Percentiles rank a stretch among this genome's conserved stretches.
These are phyloP conservation scores for Dothideomycetes sp. DNA, from an alignment of 2,329 filamentous ascomycete species.

Conservation along the genomic window DNA sequence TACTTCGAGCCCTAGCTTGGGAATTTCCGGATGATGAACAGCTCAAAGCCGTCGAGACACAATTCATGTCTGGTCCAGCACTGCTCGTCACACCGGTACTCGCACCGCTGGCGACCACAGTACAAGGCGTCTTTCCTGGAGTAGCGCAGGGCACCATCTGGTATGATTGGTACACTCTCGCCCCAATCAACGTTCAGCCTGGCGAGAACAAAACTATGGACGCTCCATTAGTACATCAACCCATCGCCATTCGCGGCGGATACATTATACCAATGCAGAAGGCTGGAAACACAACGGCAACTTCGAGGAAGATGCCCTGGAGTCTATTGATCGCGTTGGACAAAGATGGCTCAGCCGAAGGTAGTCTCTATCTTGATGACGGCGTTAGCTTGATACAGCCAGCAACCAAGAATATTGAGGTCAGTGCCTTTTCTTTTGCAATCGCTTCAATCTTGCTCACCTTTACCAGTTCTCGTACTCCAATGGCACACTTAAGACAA, in stretches of 20 bases:
- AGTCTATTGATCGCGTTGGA: constrained; percentile 16
- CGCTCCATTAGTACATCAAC: constrained; percentile 15
- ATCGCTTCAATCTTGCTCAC: too few species aligned
- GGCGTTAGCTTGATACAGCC: constrained; percentile 14
- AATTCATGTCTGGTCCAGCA: constrained; percentile 18
- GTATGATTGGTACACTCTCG: constrained; percentile 19
- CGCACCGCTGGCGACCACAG: constrained; percentile 13
- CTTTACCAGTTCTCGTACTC: constrained; percentile 5
- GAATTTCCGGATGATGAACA: constrained; percentile 17
- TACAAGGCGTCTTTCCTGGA: constrained; percentile 18
- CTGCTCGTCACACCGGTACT: constrained; percentile 17
- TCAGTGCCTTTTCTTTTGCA: too few species aligned
- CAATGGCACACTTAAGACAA: constrained; percentile 7
- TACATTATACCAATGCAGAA: constrained; percentile 16
- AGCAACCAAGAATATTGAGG: constrained; percentile 16
- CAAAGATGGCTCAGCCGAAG: constrained; percentile 12
- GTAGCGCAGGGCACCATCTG: constrained; percentile 14
- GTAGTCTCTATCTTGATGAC: constrained; percentile 17
- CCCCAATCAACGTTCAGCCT: constrained; percentile 11
- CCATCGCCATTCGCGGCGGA: constrained; percentile 15
- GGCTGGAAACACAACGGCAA: constrained; percentile 15
- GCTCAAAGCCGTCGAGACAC: constrained; percentile 16
- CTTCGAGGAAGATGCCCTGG: constrained; percentile 13
- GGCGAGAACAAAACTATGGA: constrained; percentile 17
- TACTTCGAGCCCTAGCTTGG: constrained; percentile 16